A percentile compares a stretch with the other conserved stretches of the same genome.
Evolutionary conservation across 2,329 filamentous ascomycete genomes (phyloP).

Genomic region (Hymenoscyphus fraxineus): DNA sequence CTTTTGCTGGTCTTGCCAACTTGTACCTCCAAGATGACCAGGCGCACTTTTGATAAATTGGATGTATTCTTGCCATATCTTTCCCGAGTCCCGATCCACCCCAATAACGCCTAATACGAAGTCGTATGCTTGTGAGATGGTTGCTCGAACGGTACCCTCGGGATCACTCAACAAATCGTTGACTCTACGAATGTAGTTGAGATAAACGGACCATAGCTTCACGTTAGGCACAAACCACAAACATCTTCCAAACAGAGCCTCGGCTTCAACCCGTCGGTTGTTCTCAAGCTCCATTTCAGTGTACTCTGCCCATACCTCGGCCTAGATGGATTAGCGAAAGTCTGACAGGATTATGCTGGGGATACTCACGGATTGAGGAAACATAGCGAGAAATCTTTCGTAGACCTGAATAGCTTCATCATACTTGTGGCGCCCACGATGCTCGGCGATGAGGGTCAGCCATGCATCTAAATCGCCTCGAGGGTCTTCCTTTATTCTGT

Average conservation of each 20-base stretch:
- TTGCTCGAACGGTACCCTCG: conserved; percentile 69
- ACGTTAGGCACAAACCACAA: conserved; percentile 78
- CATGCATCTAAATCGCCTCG: conserved; percentile 91
- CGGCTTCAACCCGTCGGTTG: conserved; percentile 76
- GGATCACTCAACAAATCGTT: conserved; percentile 83
- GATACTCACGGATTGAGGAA: conserved; percentile 81
- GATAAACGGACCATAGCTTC: conserved; percentile 85
- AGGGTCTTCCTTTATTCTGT: conserved; percentile 86
- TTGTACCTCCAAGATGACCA: conserved; percentile 76
- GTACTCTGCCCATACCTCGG: conserved; percentile 86
- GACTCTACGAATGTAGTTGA: conserved; percentile 89
- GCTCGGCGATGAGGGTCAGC: conserved; percentile 80
- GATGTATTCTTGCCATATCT: conserved; percentile 92
- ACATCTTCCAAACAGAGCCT: conserved; percentile 77
- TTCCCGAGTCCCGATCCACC: conserved; percentile 83
- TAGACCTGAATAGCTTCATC: conserved; percentile 78
- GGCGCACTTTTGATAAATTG: conserved; percentile 88
- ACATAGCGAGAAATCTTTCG: conserved; percentile 80
- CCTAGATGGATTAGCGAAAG: conserved; percentile 53
- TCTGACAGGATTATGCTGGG: conserved; percentile 11
- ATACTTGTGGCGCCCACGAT: conserved; percentile 75
- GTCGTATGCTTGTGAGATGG: conserved; percentile 83
- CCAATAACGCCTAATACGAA: conserved; percentile 88
- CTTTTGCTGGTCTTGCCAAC: conserved; percentile 97
- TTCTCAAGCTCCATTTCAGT: conserved; percentile 84